phyloP scores from a whole-genome alignment of 2,329 filamentous ascomycete genomes.

The Zasmidium cellare region DNA sequence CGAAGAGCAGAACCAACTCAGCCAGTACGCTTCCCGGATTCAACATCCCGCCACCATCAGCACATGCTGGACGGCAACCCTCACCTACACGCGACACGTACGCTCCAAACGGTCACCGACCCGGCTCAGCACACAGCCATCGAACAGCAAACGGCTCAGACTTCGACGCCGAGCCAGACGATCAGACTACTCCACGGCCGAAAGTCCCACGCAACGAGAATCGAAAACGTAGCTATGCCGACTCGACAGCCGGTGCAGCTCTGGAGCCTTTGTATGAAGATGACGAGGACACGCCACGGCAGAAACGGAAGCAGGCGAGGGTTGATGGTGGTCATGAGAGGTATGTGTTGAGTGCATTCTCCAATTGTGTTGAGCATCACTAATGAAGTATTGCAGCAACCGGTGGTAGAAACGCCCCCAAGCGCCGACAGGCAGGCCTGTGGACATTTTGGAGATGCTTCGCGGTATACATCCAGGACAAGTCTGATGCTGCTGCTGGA shows the following conservation, averaged over 20 bases:
- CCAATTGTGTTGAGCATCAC: not conserved
- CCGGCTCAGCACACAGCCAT: not conserved
- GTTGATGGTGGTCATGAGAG: constrained; percentile 1
- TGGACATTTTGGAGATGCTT: too few relatives aligned
- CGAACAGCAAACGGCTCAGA: not conserved
- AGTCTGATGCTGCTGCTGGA: too few relatives aligned
- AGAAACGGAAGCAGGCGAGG: constrained; percentile 17
- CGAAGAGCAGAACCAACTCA: not conserved
- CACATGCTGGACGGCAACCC: not conserved
- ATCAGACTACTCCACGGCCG: constrained; percentile 20
- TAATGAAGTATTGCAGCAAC: not conserved
- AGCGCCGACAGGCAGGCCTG: too few relatives aligned
- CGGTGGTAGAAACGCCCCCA: not conserved
- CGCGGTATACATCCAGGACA: too few relatives aligned
- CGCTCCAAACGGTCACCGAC: not conserved
- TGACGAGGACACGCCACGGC: constrained; percentile 23
- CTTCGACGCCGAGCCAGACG: constrained; percentile 19
- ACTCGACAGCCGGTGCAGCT: constrained; percentile 13
- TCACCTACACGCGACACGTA: not conserved
- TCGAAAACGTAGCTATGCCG: constrained; percentile 25
- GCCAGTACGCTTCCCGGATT: not conserved
- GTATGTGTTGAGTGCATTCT: not conserved
- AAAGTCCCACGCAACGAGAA: constrained; percentile 9
- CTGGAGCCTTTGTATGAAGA: constrained; percentile 11
- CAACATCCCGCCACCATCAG: not conserved